Conservation (phyloP, 208 protist genomes). For the Trypanosoma avium region DNA sequence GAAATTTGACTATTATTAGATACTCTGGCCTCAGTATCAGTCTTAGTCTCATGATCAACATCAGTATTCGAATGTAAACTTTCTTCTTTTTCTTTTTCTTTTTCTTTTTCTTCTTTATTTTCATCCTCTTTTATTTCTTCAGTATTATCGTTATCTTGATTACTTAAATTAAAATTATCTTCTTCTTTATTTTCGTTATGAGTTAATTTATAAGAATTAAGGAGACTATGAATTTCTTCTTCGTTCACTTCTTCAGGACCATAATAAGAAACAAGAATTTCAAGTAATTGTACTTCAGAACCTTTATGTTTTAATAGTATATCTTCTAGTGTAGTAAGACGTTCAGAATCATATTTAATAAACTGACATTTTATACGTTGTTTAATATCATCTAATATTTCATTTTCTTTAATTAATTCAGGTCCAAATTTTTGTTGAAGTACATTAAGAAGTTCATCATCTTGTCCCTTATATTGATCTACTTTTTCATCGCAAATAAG, state of each 20-base stretch:
- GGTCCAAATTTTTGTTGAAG: slow-evolving; percentile 17
- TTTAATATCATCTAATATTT: not conserved
- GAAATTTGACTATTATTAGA: not conserved
- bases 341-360: slow-evolving; percentile 17
- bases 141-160: not conserved
- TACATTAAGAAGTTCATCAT: slow-evolving; percentile 11
- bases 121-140: not conserved
- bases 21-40: not conserved
- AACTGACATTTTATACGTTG: slow-evolving; percentile 21
- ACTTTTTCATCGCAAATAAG: slow-evolving; percentile 14
- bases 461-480: slow-evolving; percentile 11
- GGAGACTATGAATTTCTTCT: not conserved
- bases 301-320: slow-evolving; percentile 9
- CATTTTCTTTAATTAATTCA: slow-evolving; percentile 16
- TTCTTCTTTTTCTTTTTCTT: not conserved
- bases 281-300: slow-evolving; percentile 22
- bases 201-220: not conserved
- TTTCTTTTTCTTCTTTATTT: not conserved
- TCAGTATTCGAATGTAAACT: no score
- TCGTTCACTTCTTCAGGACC: slow-evolving; percentile 22
- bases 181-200: not conserved
- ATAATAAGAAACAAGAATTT: slow-evolving; percentile 23
- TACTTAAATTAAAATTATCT: not conserved
- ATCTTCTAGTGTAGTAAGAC: not conserved
- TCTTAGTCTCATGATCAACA: not conserved